A percentile compares a stretch with the other conserved stretches of the same genome.
phyloP scores from a whole-genome alignment of 2,329 filamentous ascomycete genomes.

The Trichoderma polysporum region DNA sequence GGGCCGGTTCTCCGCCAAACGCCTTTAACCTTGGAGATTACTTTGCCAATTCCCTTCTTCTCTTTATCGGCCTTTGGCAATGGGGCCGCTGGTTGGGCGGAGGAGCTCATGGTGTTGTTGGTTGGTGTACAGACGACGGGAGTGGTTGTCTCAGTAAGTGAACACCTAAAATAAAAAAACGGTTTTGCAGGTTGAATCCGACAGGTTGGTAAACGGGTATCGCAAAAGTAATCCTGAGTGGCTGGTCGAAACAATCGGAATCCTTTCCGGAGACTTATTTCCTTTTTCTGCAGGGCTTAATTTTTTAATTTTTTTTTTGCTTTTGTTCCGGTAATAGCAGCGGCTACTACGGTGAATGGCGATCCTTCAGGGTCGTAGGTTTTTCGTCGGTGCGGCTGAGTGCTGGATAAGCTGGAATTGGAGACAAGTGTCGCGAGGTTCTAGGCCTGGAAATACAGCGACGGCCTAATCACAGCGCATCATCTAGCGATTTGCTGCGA shows the following conservation, averaged over 20 bases:
- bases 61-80: conserved; percentile 38
- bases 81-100: conserved; percentile 40
- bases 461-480: conserved; percentile 1
- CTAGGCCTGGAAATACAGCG: neutral
- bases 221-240: neutral
- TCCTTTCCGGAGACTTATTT: neutral
- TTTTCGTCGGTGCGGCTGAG: neutral
- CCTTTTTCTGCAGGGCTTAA: neutral
- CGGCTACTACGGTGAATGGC: conserved; percentile 1
- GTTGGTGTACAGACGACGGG: neutral
- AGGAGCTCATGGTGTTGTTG: conserved; percentile 42
- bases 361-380: conserved; percentile 5
- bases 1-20: conserved; percentile 45
- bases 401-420: neutral
- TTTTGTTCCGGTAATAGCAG: neutral
- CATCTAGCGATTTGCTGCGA: conserved; percentile 4
- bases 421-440: neutral
- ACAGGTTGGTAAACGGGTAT: conserved; percentile 4
- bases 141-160: neutral
- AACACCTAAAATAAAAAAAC: neutral
- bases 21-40: conserved; percentile 51
- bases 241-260: conserved; percentile 1
- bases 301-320: neutral
- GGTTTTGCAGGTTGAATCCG: conserved; percentile 1
- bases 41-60: conserved; percentile 49